Conservation (phyloP, 495 filamentous ascomycete species). For the Physcia stellaris region DNA sequence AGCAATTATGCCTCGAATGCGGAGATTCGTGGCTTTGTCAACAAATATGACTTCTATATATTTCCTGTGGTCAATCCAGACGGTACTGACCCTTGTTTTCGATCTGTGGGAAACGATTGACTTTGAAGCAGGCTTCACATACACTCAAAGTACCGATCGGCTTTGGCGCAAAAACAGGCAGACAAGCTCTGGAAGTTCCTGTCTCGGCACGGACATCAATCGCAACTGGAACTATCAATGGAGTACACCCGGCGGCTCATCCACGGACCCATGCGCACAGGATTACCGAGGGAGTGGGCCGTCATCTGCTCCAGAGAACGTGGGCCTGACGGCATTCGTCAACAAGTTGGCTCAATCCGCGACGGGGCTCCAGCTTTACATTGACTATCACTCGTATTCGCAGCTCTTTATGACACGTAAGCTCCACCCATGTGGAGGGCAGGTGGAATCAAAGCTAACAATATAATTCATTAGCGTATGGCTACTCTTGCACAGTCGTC, state of each 20-base stretch:
- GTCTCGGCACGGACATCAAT: conserved; percentile 48
- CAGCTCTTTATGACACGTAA: conserved; percentile 33
- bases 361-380: conserved; percentile 42
- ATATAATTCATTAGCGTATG: conserved; percentile 24
- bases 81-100: conserved; percentile 21
- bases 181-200: conserved; percentile 25
- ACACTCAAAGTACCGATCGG: conserved; percentile 42
- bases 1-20: conserved; percentile 28
- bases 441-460: too few relatives aligned
- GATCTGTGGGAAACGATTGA: background rate
- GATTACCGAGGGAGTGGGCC: conserved; percentile 30
- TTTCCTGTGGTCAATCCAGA: conserved; percentile 51
- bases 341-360: conserved; percentile 20
- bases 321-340: conserved; percentile 27
- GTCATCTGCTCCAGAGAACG: conserved; percentile 36
- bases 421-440: conserved; percentile 21
- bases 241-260: conserved; percentile 33
- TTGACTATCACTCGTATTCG: conserved; percentile 48
- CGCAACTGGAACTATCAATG: conserved; percentile 48
- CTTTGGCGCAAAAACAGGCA: conserved; percentile 56
- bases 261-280: conserved; percentile 38
- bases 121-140: conserved; percentile 36
- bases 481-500: conserved; percentile 32
- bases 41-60: conserved; percentile 52
- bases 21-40: conserved; percentile 27